Evolutionary conservation across 2,329 filamentous ascomycete genomes (phyloP), one percentile per base, ranked within the genome.

Genomic region (Teratosphaeria zuluensis): DNA sequence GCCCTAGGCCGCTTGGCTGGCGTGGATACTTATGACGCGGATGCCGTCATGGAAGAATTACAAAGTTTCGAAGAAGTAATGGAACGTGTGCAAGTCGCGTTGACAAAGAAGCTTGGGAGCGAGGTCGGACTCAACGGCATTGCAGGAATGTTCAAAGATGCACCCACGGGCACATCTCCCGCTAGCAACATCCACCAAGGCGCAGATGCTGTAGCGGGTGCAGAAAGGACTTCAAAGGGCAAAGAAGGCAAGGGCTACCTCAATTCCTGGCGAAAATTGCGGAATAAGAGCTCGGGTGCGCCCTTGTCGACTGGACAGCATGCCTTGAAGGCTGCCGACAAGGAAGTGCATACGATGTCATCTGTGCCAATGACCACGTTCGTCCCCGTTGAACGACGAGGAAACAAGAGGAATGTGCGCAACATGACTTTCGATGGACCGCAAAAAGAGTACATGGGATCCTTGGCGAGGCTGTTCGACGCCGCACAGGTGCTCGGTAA

Each of bases 31-130:
- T 87, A 85, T 62, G 92, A 99, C 70, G 92, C 92, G 0, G 92
- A 96, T 70, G 90, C 91, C 0, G 85, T 97, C 21, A 79, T 96
- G 16, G 91, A 95, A 66, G 94, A 99, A 73, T 94, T 99, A 87
- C 91, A 97, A 71, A 81, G 85, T 1, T 79, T 99, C 4, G 94
- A 99, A 73, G 80, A 80, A 42, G 82, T 96, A 32, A 80, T 99
- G 32, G 92, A 97, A 69, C 88, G 92, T 70, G 89, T 92, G 0
- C 92, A 96, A 72, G 76, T 80, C 0, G 80, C 82, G 3, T 77
- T 97, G 51, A 77, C 83, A 4, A 92, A 95, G 70, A 95, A 91
- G 69, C 81, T 99, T 3, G 92, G 94, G n/a, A 90, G 81, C 68
- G 94, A 99, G 64, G 94, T 99, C 11, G 94, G 94, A 11, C 84